Percentiles rank a stretch among this genome's conserved stretches.
Evolutionary conservation across 2,329 filamentous ascomycete species (phyloP).

Genomic region (Alternaria conjuncta): DNA sequence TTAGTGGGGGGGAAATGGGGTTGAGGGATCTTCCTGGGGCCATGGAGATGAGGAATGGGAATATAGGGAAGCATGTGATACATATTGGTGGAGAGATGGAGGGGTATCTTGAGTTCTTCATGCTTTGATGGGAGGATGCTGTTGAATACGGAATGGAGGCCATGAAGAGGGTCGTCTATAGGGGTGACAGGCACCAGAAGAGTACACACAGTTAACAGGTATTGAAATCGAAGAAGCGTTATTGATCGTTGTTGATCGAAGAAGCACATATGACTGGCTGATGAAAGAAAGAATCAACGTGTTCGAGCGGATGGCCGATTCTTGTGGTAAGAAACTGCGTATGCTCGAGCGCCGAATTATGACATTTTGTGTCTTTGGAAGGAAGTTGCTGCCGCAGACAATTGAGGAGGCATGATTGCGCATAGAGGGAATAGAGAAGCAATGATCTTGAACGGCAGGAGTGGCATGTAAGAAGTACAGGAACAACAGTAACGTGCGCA

Average conservation of each 20-base stretch:
- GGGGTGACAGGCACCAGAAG: neutral
- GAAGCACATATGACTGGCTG: neutral
- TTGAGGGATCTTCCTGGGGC: neutral
- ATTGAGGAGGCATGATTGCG: neutral
- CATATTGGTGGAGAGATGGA: neutral
- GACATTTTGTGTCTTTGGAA: neutral
- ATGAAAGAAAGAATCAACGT: neutral
- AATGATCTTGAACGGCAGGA: neutral
- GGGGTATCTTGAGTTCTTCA: neutral
- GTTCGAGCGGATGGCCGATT: neutral
- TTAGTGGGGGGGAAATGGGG: neutral
- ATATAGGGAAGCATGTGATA: neutral
- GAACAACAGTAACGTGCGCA: neutral
- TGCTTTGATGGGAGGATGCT: neutral
- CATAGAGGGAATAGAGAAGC: neutral
- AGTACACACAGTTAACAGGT: neutral
- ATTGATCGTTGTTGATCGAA: neutral
- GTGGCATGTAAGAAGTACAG: neutral
- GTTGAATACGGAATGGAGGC: neutral
- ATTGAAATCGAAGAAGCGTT: neutral
- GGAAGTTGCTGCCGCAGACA: neutral
- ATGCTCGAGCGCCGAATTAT: neutral
- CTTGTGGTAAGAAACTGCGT: neutral
- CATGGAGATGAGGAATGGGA: neutral
- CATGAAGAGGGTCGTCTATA: neutral